Base-by-base conservation (phyloP, 2,329 filamentous ascomycete species). In the Diaporthe ampelina region DNA sequence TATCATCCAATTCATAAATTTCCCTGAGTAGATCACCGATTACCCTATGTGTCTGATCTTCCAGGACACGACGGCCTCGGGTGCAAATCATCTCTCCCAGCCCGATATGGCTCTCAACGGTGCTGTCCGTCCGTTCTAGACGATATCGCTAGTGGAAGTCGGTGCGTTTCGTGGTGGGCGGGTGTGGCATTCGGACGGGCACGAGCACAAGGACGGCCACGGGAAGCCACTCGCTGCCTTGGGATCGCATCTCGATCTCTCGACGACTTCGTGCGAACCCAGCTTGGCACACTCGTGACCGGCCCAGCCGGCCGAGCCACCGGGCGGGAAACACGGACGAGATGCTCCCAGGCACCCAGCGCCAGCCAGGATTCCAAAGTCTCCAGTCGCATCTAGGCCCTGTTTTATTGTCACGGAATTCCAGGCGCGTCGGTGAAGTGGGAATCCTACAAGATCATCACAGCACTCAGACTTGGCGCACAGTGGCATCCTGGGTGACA, bases 371-470 rank as follows among this genome's bases (percentile, higher is more conserved):
- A 37, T 35, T 26, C 15, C 29, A 37, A 24, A 37, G 17, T 52
- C 29, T 29, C 63, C 63, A 32, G 63, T 67, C 48, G 11, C 21
- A 40, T 32, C 48, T 35, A 26, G 63, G 63, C 48, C 63, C 63
- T 68, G 2, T 29, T 63, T 54, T 40, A 26, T 13, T 21, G 32
- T 68, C 32, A 40, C 48, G 45, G 32, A 40, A 54, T 40, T 68
- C 63, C 63, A 68, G 63, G 48, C 63, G 63, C 48, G 63, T 54
- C 63, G 48, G 63, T 68, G 63, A 54, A 54, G 63, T 68, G 63
- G 63, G 32, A 68, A 54, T 68, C 63, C 32, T 68, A 29, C 63
- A 68, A 68, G 32, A 68, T 68, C 63, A 68, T 54, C 63, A 68
- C 63, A 52, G 48, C 45, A 40, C 21, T 21, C 63, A 37, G 63